A percentile compares a stretch with the other conserved stretches of the same genome.
Conservation (phyloP, 1,284 basidiomycete genomes). For the Ganoderma meredithae region DNA sequence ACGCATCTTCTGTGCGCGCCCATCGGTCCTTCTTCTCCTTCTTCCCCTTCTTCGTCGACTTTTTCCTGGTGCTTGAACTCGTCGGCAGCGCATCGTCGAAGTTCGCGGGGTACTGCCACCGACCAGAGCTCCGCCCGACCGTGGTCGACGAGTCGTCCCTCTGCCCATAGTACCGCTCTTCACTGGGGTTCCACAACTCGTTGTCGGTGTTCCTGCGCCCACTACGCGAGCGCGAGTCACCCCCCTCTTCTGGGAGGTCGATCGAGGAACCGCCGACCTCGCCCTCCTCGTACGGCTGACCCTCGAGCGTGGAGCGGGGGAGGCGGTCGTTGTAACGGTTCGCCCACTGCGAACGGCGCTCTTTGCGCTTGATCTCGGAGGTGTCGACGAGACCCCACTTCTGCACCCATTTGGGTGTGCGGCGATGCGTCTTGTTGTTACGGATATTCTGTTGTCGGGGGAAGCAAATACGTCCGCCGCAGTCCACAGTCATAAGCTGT, state of each 20-base stretch:
- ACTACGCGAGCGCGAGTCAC: conserved; percentile 41
- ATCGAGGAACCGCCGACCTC: conserved; percentile 61
- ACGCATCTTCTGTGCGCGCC: conserved; percentile 85
- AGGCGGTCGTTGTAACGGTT: conserved; percentile 85
- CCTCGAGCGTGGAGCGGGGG: conserved; percentile 75
- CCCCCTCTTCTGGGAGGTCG: conserved; percentile 49
- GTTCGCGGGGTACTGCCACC: conserved; percentile 86
- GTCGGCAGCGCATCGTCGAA: conserved; percentile 68
- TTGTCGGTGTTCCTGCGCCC: conserved; percentile 46
- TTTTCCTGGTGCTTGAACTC: conserved; percentile 44
- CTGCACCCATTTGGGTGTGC: conserved; percentile 95
- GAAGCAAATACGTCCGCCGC: conserved; percentile 3
- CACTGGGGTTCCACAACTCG: conserved; percentile 70
- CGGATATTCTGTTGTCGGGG: conserved; percentile 78
- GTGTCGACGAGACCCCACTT: conserved; percentile 88
- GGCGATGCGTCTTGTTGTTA: conserved; percentile 91
- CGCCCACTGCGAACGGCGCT: conserved; percentile 87
- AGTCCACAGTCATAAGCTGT: background rate
- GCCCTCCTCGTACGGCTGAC: conserved; percentile 80
- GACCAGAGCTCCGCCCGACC: conserved; percentile 46
- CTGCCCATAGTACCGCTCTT: conserved; percentile 74
- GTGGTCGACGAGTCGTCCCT: conserved; percentile 47
- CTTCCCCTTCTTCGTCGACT: conserved; percentile 59
- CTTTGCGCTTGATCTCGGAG: conserved; percentile 76
- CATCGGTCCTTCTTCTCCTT: conserved; percentile 85